Evolutionary conservation across 2,329 filamentous ascomycete genomes (phyloP), one percentile per base, ranked within the genome.

Genomic region (Penicillium sumatraense): DNA sequence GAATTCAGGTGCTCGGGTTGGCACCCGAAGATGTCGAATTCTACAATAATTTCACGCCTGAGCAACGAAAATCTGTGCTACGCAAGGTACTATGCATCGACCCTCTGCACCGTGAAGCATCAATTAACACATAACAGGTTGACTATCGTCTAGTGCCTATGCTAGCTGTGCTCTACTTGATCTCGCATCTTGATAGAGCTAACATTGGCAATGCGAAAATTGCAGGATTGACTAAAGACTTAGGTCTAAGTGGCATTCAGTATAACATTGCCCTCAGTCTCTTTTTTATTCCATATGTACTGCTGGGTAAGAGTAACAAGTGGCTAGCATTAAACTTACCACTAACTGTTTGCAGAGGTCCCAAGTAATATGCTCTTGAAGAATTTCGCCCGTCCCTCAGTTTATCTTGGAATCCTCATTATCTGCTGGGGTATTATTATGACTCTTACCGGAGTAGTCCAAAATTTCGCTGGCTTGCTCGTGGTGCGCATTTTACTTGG

Each of bases 121-220:
- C 26, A 20, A 46, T 27, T 46, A 31, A 46, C 18, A 23, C 33
- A 0, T 6, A 13, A 3, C 1, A 61, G 51, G 51, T 60, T 13
- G 60, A 62, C 40, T 21, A 16, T 14, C 58, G 60, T 5, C 35
- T 62, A n/a, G 31, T 62, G 9, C 60, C 60, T 1, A 62, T 62
- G 58, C 33, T 62, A 14, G 51, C 60, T 11, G 46, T 59, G 5
- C 46, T 62, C 1, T 62, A 62, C 18, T 41, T 62, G 46, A 57
- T 62, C 3, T 53, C 47, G 6, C 56, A 61, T 20, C 45, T 62
- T 2, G 60, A 62, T 38, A 45, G 60, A 35, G 56, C 53, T 9
- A 62, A 62, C 42, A 62, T 62, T 14, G 60, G 60, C 11, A 62
- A 62, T 49, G 60, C 60, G 1, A 62, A 62, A n/a, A 62, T 61